Evolutionary conservation across 768 basidiomycete species (phyloP).

Genomic region (Agaricus blazei): DNA sequence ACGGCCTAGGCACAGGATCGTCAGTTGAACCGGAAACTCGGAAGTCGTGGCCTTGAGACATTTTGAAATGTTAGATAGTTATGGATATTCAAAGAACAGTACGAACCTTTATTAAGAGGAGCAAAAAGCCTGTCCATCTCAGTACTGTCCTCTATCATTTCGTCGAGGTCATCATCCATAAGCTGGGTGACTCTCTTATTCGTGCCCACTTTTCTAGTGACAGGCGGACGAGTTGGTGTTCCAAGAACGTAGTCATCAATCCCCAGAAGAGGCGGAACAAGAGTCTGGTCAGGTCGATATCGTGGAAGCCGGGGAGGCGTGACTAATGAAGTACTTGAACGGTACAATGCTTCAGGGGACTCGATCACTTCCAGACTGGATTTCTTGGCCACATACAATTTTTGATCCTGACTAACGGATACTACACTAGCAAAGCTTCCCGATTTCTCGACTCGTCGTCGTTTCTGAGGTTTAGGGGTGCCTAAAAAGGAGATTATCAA

Average conservation of each 20-base stretch:
- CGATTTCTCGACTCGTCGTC: neutral
- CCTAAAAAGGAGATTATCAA: neutral
- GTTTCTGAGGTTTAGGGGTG: neutral
- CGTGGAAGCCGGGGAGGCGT: neutral
- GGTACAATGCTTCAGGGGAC: neutral
- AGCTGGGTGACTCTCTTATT: neutral
- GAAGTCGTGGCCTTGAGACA: neutral
- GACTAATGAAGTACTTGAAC: neutral
- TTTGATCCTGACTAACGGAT: too few relatives aligned
- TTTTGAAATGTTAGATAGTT: neutral
- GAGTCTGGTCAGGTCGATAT: neutral
- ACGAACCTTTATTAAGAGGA: neutral
- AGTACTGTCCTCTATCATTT: slow-evolving; percentile 3
- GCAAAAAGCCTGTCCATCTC: neutral
- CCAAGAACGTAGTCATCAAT: neutral
- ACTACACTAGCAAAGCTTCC: neutral
- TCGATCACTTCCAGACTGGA: too few relatives aligned
- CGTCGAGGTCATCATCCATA: neutral
- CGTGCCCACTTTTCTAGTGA: neutral
- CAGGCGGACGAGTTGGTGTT: neutral
- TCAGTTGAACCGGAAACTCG: slow-evolving; percentile 20
- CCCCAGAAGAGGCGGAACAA: neutral
- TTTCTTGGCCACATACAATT: too few relatives aligned
- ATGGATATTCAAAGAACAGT: neutral
- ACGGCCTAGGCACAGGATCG: too few relatives aligned